Conservation (phyloP, 441 rosid species). For the Biscutella laevigata region DNA sequence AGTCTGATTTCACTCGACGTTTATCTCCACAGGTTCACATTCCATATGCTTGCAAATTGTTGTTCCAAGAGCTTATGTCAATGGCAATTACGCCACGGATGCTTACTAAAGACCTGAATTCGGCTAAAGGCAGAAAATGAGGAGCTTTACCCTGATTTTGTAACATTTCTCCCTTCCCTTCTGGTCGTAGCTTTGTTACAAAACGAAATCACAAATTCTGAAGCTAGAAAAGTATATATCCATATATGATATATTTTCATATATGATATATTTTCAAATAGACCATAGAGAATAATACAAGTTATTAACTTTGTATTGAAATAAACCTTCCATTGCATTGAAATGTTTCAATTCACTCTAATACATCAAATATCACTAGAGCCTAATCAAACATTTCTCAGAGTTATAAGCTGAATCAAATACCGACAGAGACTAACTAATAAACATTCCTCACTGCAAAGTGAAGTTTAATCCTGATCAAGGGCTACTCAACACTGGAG, state of each 20-base stretch:
- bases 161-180: background rate
- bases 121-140: slow-evolving; percentile 48
- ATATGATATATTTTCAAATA: too few relatives aligned
- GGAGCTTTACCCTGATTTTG: slow-evolving; percentile 31
- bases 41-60: slow-evolving; percentile 86
- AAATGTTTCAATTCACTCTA: background rate
- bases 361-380: background rate
- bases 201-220: background rate
- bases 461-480: background rate
- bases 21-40: slow-evolving; percentile 61
- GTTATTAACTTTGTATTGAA: too few relatives aligned
- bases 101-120: slow-evolving; percentile 61
- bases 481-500: background rate
- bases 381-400: background rate
- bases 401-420: background rate
- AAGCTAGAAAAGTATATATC: background rate
- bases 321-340: background rate
- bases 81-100: slow-evolving; percentile 97
- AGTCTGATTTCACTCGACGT: background rate
- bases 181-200: slow-evolving; percentile 1
- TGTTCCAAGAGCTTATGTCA: slow-evolving; percentile 95
- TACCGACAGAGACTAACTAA: background rate
- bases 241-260: background rate
- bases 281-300: too few relatives aligned
- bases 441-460: background rate